Base-by-base conservation (phyloP, 768 basidiomycete species). In the Chiua virens region DNA sequence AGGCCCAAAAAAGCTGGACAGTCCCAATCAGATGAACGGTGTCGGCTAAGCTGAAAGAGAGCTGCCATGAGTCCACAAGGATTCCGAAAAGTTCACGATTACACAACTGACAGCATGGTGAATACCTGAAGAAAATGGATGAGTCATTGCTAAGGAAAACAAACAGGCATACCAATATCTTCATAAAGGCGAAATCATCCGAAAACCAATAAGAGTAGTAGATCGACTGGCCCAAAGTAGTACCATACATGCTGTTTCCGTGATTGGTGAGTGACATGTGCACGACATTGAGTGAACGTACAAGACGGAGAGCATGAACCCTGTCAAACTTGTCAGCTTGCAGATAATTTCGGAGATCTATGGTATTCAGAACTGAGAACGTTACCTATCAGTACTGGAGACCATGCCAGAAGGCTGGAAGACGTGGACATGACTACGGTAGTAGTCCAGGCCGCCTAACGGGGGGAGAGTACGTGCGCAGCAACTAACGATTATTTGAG, bases 311-410 rank as follows among this genome's bases (percentile, higher is more conserved):
- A 55, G 7, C 3, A 41, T 43, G 35, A 45, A 38, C 15, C 54
- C 54, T 55, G 18, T 25, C n/a, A 1, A 21, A 8, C 9, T 23
- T 5, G 14, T 53, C 8, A 47, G 42, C 7, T 17, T 30, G 17
- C 21, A 15, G 25, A 25, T 23, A 14, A 1, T 18, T 18, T 23
- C 14, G 8, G 14, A 17, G 2, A 39, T 20, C n/a, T 5, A 21
- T 22, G 30, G 17, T 23, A 17, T 20, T 30, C 18, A 21, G n/a
- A n/a, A n/a, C n/a, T n/a, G n/a, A n/a, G n/a, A n/a, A n/a, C 18
- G 3, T 14, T 45, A 48, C 54, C 54, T 52, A 55, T 52, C 21
- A 55, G n/a, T 8, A 52, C 39, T 15, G 54, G 54, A 25, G 50
- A 28, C 54, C 50, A 51, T 34, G 10, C 50, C 11, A 42, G 27